These are phyloP conservation scores for Monilinia vaccinii-corymbosi DNA, from an alignment of 2,329 filamentous ascomycete genomes.

Conservation along the genomic window DNA sequence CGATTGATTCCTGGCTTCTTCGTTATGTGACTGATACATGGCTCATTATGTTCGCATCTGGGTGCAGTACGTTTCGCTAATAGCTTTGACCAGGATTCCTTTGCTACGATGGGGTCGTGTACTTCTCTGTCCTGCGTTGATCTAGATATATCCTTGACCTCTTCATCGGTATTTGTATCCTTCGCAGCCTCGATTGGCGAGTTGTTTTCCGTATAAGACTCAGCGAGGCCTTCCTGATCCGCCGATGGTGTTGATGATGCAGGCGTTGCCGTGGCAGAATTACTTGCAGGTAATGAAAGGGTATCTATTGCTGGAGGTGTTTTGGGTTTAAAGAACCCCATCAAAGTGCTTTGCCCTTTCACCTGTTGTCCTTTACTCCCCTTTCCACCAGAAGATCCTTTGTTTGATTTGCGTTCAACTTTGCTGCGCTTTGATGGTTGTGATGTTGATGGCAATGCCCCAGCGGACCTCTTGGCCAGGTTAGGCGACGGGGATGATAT, in stretches of 20 bases:
- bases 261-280: not conserved
- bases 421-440: conserved; percentile 43
- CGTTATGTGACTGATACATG: conserved; percentile 73
- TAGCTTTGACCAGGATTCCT: conserved; percentile 79
- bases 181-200: not conserved
- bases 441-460: conserved; percentile 1
- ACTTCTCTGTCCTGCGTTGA: conserved; percentile 29
- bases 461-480: conserved; percentile 14
- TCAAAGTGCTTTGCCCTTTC: conserved; percentile 39
- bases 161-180: not conserved
- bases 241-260: not conserved
- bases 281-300: not conserved
- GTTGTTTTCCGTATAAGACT: not conserved
- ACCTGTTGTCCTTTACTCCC: conserved; percentile 39
- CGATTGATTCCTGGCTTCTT: conserved; percentile 84
- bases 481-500: not conserved
- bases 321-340: conserved; percentile 71
- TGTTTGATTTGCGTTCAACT: conserved; percentile 25
- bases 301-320: not conserved
- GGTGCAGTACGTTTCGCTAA: conserved; percentile 68
- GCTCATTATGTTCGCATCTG: conserved; percentile 79
- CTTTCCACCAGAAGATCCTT: conserved; percentile 11
- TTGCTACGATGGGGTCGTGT: conserved; percentile 61
- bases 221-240: not conserved
- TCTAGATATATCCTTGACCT: conserved; percentile 10